phyloP scores from a whole-genome alignment of 345 rosid species.

The Alliaria petiolata region DNA sequence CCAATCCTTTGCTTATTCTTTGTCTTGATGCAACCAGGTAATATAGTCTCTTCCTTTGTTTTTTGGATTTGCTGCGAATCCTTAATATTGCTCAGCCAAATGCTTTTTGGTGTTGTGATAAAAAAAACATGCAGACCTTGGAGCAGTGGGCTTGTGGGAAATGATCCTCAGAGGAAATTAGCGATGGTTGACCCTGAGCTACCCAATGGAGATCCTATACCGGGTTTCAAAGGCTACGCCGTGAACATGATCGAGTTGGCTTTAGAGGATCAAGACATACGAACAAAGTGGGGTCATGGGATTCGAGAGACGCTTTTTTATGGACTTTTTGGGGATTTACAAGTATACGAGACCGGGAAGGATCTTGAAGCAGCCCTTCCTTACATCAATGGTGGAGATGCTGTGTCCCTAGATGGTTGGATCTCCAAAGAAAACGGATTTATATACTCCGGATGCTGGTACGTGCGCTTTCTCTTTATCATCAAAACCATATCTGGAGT shows the following conservation, averaged over 20 bases:
- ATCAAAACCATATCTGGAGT: neutral
- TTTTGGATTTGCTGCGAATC: neutral
- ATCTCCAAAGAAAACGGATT: constrained; percentile 43
- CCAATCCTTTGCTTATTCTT: constrained; percentile 41
- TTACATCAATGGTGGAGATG: constrained; percentile 35
- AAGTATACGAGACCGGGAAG: constrained; percentile 50
- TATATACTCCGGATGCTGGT: constrained; percentile 39
- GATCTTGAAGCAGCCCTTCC: constrained; percentile 42
- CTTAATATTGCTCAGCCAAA: neutral
- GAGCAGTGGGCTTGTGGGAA: constrained; percentile 17
- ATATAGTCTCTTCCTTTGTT: neutral
- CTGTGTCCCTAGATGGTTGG: constrained; percentile 61
- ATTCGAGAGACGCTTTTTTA: constrained; percentile 63
- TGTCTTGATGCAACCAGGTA: constrained; percentile 59
- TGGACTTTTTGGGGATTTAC: constrained; percentile 47
- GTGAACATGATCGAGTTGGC: constrained; percentile 56
- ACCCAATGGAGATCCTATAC: constrained; percentile 37
- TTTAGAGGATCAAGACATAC: constrained; percentile 1
- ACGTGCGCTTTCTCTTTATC: neutral
- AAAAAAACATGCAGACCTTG: constrained; percentile 33
- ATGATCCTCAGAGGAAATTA: constrained; percentile 44
- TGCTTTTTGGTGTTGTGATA: neutral
- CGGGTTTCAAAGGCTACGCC: constrained; percentile 61
- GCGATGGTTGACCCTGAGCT: constrained; percentile 39
- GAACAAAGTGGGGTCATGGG: constrained; percentile 34